Base-by-base conservation (phyloP, 2,329 filamentous ascomycete species). In the Trematosphaeria pertusa region DNA sequence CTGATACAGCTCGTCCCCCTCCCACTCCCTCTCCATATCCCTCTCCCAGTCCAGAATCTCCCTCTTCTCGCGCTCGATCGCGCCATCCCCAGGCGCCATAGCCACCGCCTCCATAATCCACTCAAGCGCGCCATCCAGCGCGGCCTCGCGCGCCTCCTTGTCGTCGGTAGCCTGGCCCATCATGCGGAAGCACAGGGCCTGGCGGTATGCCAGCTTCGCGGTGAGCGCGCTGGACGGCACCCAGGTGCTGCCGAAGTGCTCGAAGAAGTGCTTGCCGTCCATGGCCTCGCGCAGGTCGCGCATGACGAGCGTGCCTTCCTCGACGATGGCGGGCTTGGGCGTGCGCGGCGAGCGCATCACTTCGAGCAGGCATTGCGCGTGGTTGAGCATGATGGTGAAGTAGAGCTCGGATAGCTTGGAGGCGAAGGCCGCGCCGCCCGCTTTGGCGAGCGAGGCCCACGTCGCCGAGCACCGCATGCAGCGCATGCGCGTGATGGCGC, bases 331-430 rank as follows among this genome's bases (percentile, higher is more conserved):
- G 8, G 24, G 8, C 12, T 7, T 7, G 12, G 24, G 12, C 24
- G 12, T 28, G 24, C 24, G 24, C 24, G 12, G 8, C 24, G 7
- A 8, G 8, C 12, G 24, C 24, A 28, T 28, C 12, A 12, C 12
- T 12, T 28, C 24, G 12, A 28, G 24, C 24, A 28, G 7, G 12
- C 7, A 8, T 7, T 8, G 43, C 6, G 21, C 37, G 22, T 32
- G 21, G 32, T 6, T 26, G 30, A 43, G 32, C 11, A 30, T 17
- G 10, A 36, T 24, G 8, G 19, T 36, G 33, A 37, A 42, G n/a
- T 42, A 18, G 3, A 43, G 17, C 12, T 48, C 39, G 2, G 46
- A 18, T 8, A 43, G 24, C 19, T 31, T 18, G 10, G 26, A 12
- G 15, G 26, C 6, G 15, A 48, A 48, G 1, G 7, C 7, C 1